These are phyloP conservation scores for Solanum infundibuliforme DNA, from an alignment of 257 asterid species.

Conservation along the genomic window DNA sequence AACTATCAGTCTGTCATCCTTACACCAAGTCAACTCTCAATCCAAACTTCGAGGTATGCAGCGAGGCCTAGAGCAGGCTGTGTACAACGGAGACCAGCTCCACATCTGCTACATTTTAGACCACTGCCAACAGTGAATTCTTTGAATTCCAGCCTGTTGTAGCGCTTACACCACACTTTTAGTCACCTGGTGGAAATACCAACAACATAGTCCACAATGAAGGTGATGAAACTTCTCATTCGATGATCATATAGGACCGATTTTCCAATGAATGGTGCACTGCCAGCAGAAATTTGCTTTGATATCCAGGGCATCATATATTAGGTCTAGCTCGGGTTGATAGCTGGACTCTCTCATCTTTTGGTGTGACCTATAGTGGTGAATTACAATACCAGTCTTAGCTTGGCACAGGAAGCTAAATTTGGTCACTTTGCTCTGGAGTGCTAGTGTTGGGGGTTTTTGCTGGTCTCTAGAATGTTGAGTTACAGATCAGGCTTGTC, in stretches of 20 bases:
- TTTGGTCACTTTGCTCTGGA: neutral
- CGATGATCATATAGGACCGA: neutral
- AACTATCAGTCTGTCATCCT: neutral
- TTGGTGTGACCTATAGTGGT: neutral
- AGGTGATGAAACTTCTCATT: neutral
- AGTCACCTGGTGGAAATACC: neutral
- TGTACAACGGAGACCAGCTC: constrained; percentile 33
- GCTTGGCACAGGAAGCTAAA: neutral
- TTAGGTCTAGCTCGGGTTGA: neutral
- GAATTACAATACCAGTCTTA: neutral
- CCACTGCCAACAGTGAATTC: neutral
- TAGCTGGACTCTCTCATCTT: neutral
- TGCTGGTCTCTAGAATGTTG: neutral
- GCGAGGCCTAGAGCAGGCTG: neutral
- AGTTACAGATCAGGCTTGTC: neutral
- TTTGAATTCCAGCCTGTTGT: neutral
- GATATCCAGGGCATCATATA: neutral
- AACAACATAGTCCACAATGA: neutral
- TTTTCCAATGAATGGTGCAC: neutral
- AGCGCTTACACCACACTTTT: neutral
- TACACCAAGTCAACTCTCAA: neutral
- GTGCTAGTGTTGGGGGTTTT: neutral
- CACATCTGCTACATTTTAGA: constrained; percentile 25
- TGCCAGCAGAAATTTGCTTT: neutral
- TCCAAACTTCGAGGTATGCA: neutral